Evolutionary conservation across 1,284 basidiomycete genomes (phyloP).

Genomic region (Malassezia obtusa): DNA sequence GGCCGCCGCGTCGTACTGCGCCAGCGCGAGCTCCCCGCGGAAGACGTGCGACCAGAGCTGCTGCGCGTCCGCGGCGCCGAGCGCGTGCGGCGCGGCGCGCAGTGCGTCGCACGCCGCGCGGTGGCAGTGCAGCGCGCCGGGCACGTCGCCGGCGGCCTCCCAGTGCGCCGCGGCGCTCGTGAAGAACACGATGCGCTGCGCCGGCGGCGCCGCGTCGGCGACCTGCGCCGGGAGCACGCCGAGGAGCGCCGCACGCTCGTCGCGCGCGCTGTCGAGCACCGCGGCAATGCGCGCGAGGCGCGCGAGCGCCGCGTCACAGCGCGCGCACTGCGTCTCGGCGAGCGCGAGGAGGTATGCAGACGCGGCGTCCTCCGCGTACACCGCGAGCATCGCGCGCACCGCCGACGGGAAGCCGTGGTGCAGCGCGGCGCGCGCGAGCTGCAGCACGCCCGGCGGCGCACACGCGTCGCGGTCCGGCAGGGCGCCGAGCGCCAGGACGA

Average conservation of each 20-base stretch:
- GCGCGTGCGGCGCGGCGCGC: constrained; percentile 15
- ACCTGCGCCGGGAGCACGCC: constrained; percentile 21
- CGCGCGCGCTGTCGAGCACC: not conserved
- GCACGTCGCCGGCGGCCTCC: constrained; percentile 23
- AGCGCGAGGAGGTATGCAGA: constrained; percentile 2
- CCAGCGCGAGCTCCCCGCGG: constrained; percentile 30
- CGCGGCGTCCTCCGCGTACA: not conserved
- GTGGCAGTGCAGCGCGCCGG: constrained; percentile 23
- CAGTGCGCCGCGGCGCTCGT: constrained; percentile 25
- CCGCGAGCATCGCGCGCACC: not conserved
- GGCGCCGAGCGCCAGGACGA: not conserved
- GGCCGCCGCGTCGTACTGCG: constrained; percentile 30
- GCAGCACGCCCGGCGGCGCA: not conserved
- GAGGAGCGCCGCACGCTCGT: not conserved
- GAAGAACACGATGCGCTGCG: constrained; percentile 19
- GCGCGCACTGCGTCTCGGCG: not conserved
- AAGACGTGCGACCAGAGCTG: constrained; percentile 36
- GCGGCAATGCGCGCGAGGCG: not conserved
- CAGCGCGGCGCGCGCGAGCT: not conserved
- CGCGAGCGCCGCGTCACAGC: not conserved
- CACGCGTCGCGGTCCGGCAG: not conserved
- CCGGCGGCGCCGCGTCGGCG: constrained; percentile 5
- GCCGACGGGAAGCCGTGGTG: not conserved
- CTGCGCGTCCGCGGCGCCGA: constrained; percentile 11
- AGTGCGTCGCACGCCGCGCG: constrained; percentile 24